Percentiles rank a stretch among this genome's conserved stretches.
phyloP scores from a whole-genome alignment of 176 grass and related monocot genomes.

The Themeda triandra region DNA sequence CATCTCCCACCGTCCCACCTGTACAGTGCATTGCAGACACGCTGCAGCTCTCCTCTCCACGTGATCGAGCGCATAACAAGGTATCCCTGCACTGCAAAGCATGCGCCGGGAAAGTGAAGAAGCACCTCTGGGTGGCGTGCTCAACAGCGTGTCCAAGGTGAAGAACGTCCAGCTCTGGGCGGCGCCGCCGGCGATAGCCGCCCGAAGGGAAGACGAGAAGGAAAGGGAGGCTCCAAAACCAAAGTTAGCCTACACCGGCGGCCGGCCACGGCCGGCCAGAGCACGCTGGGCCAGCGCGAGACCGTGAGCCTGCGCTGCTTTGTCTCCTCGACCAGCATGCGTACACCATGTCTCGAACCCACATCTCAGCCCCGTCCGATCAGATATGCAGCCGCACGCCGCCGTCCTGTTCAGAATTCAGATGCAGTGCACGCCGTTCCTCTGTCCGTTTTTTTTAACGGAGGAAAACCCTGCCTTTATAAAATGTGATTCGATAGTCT shows the following conservation, averaged over 20 bases:
- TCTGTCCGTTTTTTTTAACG: too few species aligned
- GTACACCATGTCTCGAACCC: background rate
- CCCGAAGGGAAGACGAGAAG: background rate
- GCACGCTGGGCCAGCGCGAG: background rate
- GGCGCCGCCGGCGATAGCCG: slow-evolving; percentile 38
- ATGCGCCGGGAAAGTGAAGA: slow-evolving; percentile 89
- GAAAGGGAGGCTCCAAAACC: background rate
- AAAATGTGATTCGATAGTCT: too few species aligned
- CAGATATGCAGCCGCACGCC: too few species aligned
- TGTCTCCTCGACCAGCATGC: slow-evolving; percentile 2
- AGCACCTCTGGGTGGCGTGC: slow-evolving; percentile 87
- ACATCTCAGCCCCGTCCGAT: background rate
- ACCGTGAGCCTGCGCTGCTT: background rate
- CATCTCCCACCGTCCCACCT: too few species aligned
- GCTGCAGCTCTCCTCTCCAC: too few species aligned
- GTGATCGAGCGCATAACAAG: too few species aligned
- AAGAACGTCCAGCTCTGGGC: slow-evolving; percentile 95
- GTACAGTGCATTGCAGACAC: too few species aligned
- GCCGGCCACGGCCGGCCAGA: background rate
- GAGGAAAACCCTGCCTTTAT: too few species aligned
- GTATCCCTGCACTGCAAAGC: too few species aligned
- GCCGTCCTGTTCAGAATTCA: too few species aligned
- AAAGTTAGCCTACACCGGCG: slow-evolving; percentile 17
- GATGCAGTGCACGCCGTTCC: too few species aligned
- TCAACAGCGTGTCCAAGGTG: slow-evolving; percentile 93